These are phyloP conservation scores for Blastobotrys persicus DNA, from an alignment of 1,139 yeast species.

Conservation along the genomic window DNA sequence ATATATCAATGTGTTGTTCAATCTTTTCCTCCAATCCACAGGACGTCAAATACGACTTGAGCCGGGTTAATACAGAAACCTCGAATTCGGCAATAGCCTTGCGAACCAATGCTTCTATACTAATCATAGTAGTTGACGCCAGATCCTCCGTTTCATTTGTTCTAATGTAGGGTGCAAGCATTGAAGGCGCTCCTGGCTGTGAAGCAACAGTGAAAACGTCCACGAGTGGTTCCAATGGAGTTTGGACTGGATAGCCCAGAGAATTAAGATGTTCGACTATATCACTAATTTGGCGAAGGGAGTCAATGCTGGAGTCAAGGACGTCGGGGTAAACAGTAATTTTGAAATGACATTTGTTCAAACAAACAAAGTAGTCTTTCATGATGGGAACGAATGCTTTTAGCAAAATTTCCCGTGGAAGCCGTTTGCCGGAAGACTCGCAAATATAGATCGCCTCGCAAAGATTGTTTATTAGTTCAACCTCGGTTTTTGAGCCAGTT, in stretches of 20 bases:
- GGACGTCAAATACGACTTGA: background rate
- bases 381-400: constrained; percentile 17
- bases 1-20: constrained; percentile 16
- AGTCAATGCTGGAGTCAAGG: background rate
- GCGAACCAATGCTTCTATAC: no score
- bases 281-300: background rate
- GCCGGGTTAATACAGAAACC: background rate
- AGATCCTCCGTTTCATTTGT: no score
- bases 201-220: no score
- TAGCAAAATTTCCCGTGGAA: constrained; percentile 4
- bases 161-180: no score
- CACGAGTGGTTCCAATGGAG: background rate
- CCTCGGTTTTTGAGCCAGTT: constrained; percentile 8
- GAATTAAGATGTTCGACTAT: background rate
- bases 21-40: background rate
- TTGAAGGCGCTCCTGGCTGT: no score
- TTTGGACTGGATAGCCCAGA: background rate
- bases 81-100: background rate
- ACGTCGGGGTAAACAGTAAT: background rate
- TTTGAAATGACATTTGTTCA: background rate
- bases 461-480: constrained; percentile 18
- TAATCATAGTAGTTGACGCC: no score
- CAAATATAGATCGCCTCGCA: constrained; percentile 12
- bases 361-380: constrained; percentile 17
- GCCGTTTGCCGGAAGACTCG: constrained; percentile 14